Evolutionary conservation across 1,139 yeast genomes (phyloP), one percentile per base, ranked within the genome.

Genomic region (Blastobotrys aristatus): DNA sequence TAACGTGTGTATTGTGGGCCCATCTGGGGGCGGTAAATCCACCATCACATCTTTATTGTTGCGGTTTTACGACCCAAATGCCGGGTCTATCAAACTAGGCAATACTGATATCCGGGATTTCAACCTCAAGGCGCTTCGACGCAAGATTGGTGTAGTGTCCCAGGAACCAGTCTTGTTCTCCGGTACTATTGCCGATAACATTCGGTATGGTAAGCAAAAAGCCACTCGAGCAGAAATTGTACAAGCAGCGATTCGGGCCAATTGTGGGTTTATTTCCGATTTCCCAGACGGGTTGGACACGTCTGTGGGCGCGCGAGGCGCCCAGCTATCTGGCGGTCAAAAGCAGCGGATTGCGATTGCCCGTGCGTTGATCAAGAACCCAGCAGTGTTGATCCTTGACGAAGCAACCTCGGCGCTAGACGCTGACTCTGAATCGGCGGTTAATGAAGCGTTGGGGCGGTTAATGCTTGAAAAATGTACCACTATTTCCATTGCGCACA

Each of bases 131-230:
- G 78, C 82, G 27, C 71, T 86, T 58, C 74, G 97, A 54, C 69
- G 82, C 30, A 76, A 82, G 50, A 68, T 89, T 29, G 97, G 97
- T 8, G 85, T 88, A 50, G 97, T 92, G 2, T 92, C 87, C 54
- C 98, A 92, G 66, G 97, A 90, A 58, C 96, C 97, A 0, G 79
- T 87, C n/a, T 70, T 92, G 49, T 88, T 89, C 72, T 84, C 94
- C 44, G 97, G 97, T 1, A 80, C 95, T 0, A 81, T 92, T 33
- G 79, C 84, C 47, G 96, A 89, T 21, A 92, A 92, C 60, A 84
- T 92, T 46, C 74, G 80, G 6, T 90, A 89, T 62, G 97, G 96
- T 0, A 29, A n/a, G 22, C 74, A 71, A 10, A 72, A 72, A 43
- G 82, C 84, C 17, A 73, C 80, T 1, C 72, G 77, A 27, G 82